phyloP scores from a whole-genome alignment of 139 green algal species.

The Chlorella vulgaris region DNA sequence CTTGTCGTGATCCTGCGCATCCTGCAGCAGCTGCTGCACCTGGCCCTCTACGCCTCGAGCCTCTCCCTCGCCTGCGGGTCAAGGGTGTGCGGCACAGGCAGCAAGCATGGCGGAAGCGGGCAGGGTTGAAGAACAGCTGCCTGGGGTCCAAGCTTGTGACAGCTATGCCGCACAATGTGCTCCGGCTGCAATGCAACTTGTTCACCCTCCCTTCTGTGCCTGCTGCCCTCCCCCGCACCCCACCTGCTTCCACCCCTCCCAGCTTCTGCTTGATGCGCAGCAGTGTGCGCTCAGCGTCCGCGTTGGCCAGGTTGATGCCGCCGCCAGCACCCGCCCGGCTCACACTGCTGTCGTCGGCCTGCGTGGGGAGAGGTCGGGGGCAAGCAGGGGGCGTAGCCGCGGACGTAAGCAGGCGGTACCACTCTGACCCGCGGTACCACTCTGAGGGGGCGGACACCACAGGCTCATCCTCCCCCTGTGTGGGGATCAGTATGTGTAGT shows the following conservation, averaged over 20 bases:
- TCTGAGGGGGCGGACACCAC: too few species aligned
- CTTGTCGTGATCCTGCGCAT: conserved; percentile 83
- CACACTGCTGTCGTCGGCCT: conserved; percentile 13
- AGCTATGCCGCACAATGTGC: too few species aligned
- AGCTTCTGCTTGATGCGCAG: conserved; percentile 95
- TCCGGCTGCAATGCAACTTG: not conserved
- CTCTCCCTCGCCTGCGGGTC: conserved; percentile 77
- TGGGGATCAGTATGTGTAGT: too few species aligned
- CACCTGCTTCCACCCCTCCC: conserved; percentile 75
- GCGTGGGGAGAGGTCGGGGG: too few species aligned
- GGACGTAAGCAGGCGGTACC: too few species aligned
- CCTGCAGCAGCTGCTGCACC: conserved; percentile 83
- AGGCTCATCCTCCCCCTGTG: too few species aligned
- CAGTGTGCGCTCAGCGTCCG: conserved; percentile 87
- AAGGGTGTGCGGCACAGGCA: too few species aligned
- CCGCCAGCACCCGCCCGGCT: not conserved
- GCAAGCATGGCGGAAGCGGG: too few species aligned
- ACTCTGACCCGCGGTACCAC: too few species aligned
- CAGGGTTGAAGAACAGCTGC: too few species aligned
- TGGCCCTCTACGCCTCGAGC: conserved; percentile 73
- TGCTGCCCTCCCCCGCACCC: not conserved
- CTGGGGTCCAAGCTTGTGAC: too few species aligned
- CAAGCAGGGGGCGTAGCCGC: not conserved
- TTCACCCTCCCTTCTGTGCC: not conserved
- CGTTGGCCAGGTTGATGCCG: conserved; percentile 57